Percentiles rank a stretch among this genome's conserved stretches.
phyloP scores from a whole-genome alignment of 2,329 filamentous ascomycete genomes.

The Alternaria ethzedia region DNA sequence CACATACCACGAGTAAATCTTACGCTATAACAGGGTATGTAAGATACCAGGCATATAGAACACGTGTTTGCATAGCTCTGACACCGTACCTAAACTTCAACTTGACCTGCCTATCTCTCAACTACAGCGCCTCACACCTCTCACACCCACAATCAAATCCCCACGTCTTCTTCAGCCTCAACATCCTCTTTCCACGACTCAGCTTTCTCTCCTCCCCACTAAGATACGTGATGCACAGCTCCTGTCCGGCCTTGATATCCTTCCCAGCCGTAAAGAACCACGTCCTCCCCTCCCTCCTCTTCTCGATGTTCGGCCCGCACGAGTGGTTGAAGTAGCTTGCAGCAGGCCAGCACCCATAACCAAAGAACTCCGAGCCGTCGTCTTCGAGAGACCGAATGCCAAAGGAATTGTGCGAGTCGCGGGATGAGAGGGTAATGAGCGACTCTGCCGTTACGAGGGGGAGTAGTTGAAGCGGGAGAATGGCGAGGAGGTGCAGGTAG shows the following conservation, averaged over 20 bases:
- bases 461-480: slow-evolving; percentile 48
- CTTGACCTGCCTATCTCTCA: neutral
- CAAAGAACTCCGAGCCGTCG: slow-evolving; percentile 56
- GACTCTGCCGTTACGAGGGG: slow-evolving; percentile 41
- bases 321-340: slow-evolving; percentile 59
- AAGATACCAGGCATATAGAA: neutral
- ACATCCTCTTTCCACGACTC: slow-evolving; percentile 45
- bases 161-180: slow-evolving; percentile 51
- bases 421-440: slow-evolving; percentile 45
- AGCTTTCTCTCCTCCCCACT: slow-evolving; percentile 55
- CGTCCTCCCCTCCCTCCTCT: slow-evolving; percentile 48
- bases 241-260: slow-evolving; percentile 48
- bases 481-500: slow-evolving; percentile 52
- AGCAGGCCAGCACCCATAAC: slow-evolving; percentile 55
- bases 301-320: slow-evolving; percentile 53
- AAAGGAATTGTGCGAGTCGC: slow-evolving; percentile 57
- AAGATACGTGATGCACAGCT: slow-evolving; percentile 57
- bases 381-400: slow-evolving; percentile 54
- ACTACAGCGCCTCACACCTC: slow-evolving; percentile 40
- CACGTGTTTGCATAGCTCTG: neutral
- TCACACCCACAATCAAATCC: slow-evolving; percentile 55
- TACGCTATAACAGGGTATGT: neutral
- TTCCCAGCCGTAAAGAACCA: slow-evolving; percentile 51
- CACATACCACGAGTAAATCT: neutral
- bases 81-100: neutral